Base-by-base conservation (phyloP, 1,139 yeast species). In the Geotrichum restrictum region DNA sequence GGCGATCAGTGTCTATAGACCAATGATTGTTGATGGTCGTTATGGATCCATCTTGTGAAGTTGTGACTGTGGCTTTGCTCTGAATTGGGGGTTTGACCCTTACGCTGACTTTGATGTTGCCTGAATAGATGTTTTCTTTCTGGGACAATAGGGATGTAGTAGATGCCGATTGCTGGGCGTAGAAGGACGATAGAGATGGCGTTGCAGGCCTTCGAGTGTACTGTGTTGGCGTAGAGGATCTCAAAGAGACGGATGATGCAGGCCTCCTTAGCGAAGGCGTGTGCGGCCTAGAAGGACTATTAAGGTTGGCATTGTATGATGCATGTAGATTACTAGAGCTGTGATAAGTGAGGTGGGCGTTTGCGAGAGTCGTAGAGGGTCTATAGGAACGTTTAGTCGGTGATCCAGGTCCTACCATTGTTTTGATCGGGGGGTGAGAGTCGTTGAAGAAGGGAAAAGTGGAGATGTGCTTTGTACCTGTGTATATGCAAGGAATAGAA, bases 331-430 rank as follows among this genome's bases (percentile, higher is more conserved):
- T 22, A n/a, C n/a, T 21, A 5, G 31, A 6, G 14, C 44, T 22
- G 18, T 40, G n/a, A 5, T 21, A 22, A 32, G 2, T 40, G 29
- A n/a, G 19, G 11, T 22, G 44, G 5, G 44, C 14, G n/a, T 13
- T 13, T 14, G 44, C 10, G 18, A 37, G 87, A 73, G 59, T 85
- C 91, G 46, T 81, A 83, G 3, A 83, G 83, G 3, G 80, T 80
- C 44, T 75, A 79, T 45, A 70, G 65, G 16, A 85, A 75, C 44
- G 29, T 40, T 40, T 40, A 13, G 31, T 18, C 6, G 44, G 44
- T 3, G 44, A 40, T 37, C 27, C 41, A 18, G 41, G 41, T 8
- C 41, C 41, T 19, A 24, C 22, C 41, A 37, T 37, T 37, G 22
- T 18, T 16, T 34, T 34, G 39, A 3, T n/a, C 7, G 11, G 11